Evolutionary conservation across 305 asterid species (phyloP).

Genomic region (Fraxinus greggii): DNA sequence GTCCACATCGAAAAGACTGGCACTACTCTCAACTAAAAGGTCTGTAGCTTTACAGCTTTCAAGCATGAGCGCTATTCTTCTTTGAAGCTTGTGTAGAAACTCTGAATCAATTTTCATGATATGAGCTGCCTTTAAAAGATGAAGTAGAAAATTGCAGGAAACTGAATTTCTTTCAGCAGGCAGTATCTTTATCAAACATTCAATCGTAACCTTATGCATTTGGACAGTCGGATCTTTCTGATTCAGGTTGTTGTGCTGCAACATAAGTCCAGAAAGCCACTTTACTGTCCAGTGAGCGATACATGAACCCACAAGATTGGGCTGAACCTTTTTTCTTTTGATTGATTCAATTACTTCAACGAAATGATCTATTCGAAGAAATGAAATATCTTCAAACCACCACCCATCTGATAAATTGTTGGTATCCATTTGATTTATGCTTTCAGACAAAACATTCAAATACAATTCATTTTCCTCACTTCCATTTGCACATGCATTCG

Average conservation of each 20-base stretch:
- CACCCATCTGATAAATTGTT: conserved; percentile 17
- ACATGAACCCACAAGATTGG: conserved; percentile 34
- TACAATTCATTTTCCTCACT: conserved; percentile 10
- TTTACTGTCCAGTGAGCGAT: conserved; percentile 35
- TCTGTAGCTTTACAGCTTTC: conserved; percentile 26
- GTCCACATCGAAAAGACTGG: conserved; percentile 27
- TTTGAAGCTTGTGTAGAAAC: conserved; percentile 21
- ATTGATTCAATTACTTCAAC: conserved; percentile 29
- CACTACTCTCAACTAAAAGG: conserved; percentile 29
- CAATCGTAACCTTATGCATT: conserved; percentile 29
- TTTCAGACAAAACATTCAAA: background rate
- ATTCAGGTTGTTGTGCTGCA: background rate
- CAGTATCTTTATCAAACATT: conserved; percentile 29
- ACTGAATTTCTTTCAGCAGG: conserved; percentile 29
- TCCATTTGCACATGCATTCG: background rate
- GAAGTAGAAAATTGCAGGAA: conserved; percentile 38
- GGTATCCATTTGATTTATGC: conserved; percentile 9
- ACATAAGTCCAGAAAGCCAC: conserved; percentile 31
- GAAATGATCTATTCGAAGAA: conserved; percentile 35
- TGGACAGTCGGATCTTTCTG: conserved; percentile 18
- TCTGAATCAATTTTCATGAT: conserved; percentile 24
- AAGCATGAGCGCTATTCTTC: conserved; percentile 23
- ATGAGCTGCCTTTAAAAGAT: conserved; percentile 27
- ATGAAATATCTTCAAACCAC: conserved; percentile 35
- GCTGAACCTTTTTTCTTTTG: conserved; percentile 23